These are phyloP conservation scores for Cladorrhinum sp. DNA, from an alignment of 2,329 filamentous ascomycete genomes.

Conservation along the genomic window DNA sequence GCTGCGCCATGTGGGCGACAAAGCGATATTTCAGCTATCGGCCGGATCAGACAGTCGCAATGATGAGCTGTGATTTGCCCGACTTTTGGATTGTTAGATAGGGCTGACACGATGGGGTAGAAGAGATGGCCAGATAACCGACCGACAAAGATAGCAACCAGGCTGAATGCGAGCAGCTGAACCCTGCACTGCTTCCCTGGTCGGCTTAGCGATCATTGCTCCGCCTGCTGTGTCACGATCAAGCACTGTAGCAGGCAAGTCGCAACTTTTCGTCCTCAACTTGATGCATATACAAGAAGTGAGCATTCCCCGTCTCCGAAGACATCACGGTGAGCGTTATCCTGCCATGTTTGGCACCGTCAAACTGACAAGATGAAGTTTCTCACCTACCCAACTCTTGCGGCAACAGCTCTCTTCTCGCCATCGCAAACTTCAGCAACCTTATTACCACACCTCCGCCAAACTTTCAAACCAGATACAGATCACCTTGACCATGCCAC, in stretches of 20 bases:
- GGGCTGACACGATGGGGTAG: background rate
- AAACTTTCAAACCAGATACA: slow-evolving; percentile 14
- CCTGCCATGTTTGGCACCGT: background rate
- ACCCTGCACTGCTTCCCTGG: too few species aligned
- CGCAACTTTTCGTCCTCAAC: background rate
- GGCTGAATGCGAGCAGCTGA: too few species aligned
- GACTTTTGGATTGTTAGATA: too few species aligned
- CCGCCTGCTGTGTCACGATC: too few species aligned
- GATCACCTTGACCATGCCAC: slow-evolving; percentile 18
- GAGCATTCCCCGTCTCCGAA: background rate
- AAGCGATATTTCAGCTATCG: background rate
- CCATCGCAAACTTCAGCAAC: background rate
- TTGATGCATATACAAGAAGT: background rate
- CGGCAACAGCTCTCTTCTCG: background rate
- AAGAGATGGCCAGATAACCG: background rate
- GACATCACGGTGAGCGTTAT: background rate
- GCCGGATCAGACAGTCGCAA: background rate
- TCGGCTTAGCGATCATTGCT: too few species aligned
- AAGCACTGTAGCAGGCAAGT: background rate
- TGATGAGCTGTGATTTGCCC: too few species aligned
- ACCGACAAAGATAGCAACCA: background rate
- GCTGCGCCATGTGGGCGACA: background rate
- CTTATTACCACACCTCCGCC: background rate
- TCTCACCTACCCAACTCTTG: background rate
- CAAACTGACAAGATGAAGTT: background rate